Conservation (phyloP, 192 early-diverging fungal species). For the Polychytrium aggregatum region DNA sequence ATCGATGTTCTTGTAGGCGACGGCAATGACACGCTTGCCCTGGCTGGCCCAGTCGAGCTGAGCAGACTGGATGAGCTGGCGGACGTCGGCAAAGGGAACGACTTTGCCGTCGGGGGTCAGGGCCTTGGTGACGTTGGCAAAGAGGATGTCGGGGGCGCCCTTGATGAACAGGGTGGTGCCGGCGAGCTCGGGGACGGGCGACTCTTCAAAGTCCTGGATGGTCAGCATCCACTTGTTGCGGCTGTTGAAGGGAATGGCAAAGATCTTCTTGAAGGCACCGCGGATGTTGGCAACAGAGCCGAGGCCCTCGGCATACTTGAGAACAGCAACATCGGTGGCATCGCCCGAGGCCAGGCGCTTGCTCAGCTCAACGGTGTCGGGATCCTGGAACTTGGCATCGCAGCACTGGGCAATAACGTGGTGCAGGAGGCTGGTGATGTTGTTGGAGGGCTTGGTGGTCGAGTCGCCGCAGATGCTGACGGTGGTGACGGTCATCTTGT, state of each 20-base stretch:
- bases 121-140: conserved; percentile 48
- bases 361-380: conserved; percentile 2
- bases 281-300: conserved; percentile 15
- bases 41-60: conserved; percentile 43
- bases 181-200: conserved; percentile 4
- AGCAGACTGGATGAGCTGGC: conserved; percentile 43
- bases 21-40: conserved; percentile 81
- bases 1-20: conserved; percentile 39
- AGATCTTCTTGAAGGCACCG: conserved; percentile 46
- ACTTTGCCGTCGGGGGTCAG: conserved; percentile 45
- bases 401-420: background rate
- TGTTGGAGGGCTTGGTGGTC: conserved; percentile 21
- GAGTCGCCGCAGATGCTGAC: conserved; percentile 33
- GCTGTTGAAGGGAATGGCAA: conserved; percentile 88
- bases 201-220: conserved; percentile 56
- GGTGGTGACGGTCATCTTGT: conserved; percentile 55
- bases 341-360: background rate
- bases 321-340: conserved; percentile 10
- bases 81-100: conserved; percentile 28
- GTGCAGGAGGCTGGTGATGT: background rate
- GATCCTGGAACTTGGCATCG: background rate
- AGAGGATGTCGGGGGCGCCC: conserved; percentile 69
- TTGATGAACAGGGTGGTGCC: conserved; percentile 50
- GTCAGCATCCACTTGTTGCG: conserved; percentile 84
- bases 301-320: conserved; percentile 22